These are phyloP conservation scores for Priceomyces carsonii DNA, from an alignment of 805 yeast species.

Conservation along the genomic window DNA sequence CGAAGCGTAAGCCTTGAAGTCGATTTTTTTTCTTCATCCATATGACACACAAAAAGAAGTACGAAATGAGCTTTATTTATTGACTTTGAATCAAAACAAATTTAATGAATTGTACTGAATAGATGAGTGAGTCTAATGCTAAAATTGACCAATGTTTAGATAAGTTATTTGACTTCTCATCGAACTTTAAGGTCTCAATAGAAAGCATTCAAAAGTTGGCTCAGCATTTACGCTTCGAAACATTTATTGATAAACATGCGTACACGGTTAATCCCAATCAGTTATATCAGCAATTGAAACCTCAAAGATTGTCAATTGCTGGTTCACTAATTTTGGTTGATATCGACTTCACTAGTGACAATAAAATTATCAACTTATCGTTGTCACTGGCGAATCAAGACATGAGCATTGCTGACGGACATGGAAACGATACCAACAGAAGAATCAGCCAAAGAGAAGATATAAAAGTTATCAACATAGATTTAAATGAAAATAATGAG, in stretches of 20 bases:
- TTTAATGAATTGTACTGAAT: too few species aligned
- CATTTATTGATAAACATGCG: conserved; percentile 40
- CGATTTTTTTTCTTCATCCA: too few species aligned
- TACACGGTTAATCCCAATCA: conserved; percentile 23
- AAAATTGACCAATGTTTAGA: conserved; percentile 22
- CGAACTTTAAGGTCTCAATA: conserved; percentile 30
- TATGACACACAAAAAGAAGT: too few species aligned
- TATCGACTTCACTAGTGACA: conserved; percentile 33
- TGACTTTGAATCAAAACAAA: too few species aligned
- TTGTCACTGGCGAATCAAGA: conserved; percentile 36
- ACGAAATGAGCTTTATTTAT: too few species aligned
- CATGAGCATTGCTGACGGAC: conserved; percentile 1
- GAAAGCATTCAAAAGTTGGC: conserved; percentile 42
- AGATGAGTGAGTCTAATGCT: conserved; percentile 20
- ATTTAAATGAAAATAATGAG: conserved; percentile 11
- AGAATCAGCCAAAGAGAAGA: conserved; percentile 4
- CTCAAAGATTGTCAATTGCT: conserved; percentile 40
- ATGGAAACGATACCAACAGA: conserved; percentile 1
- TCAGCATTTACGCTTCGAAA: conserved; percentile 40
- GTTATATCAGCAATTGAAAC: conserved; percentile 10
- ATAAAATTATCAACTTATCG: conserved; percentile 26
- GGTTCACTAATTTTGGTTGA: conserved; percentile 42
- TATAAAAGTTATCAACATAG: conserved; percentile 13
- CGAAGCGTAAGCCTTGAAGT: too few species aligned
- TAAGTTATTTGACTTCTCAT: conserved; percentile 32